These are phyloP conservation scores for Rhipidocladum racemiflorum DNA, from an alignment of 176 grass and related monocot species.

Conservation along the genomic window DNA sequence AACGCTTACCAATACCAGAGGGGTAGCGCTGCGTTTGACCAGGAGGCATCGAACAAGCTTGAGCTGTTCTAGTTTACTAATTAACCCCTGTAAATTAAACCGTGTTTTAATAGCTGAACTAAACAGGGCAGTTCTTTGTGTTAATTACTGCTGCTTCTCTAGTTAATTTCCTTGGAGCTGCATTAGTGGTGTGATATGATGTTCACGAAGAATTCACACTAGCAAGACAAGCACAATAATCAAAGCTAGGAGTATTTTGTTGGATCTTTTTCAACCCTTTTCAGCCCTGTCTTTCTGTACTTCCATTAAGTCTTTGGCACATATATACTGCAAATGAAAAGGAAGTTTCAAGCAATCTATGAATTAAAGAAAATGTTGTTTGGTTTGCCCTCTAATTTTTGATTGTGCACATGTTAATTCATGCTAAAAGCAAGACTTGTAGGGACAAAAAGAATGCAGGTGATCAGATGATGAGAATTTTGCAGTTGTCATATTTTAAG, in stretches of 20 bases:
- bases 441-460: neutral
- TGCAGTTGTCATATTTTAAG: neutral
- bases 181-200: constrained; percentile 1
- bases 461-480: neutral
- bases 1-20: constrained; percentile 23
- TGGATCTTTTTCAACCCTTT: neutral
- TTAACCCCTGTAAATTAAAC: neutral
- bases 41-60: constrained; percentile 55
- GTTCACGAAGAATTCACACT: neutral
- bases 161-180: neutral
- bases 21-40: constrained; percentile 40
- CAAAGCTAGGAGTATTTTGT: neutral
- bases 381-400: neutral
- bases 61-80: constrained; percentile 53
- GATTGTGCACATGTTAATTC: neutral
- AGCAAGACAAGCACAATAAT: neutral
- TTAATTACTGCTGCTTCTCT: neutral
- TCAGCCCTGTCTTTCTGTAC: neutral
- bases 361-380: neutral
- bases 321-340: neutral
- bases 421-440: neutral
- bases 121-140: neutral
- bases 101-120: neutral
- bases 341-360: neutral
- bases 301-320: neutral